Evolutionary conservation across 2,329 filamentous ascomycete genomes (phyloP).

Genomic region (Magnaporthiopsis poae): DNA sequence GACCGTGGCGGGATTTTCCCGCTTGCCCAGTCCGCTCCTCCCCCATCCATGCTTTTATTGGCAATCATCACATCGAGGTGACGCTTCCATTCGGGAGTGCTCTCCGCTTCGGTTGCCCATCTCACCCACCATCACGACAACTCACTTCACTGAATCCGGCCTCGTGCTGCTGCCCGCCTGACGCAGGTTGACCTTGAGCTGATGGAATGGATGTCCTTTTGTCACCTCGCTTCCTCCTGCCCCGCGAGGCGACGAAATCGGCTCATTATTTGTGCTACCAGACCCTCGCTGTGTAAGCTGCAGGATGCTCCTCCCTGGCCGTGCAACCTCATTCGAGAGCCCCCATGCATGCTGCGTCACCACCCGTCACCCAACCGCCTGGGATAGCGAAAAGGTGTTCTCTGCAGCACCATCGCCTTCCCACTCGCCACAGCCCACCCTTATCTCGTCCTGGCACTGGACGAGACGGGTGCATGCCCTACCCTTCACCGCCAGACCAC

Average conservation of each 20-base stretch:
- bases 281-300: background rate
- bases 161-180: background rate
- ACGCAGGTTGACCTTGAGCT: background rate
- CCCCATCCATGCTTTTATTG: background rate
- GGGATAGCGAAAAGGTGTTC: background rate
- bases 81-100: background rate
- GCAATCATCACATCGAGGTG: background rate
- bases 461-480: background rate
- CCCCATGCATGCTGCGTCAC: background rate
- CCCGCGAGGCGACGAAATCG: background rate
- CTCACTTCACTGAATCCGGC: background rate
- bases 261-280: background rate
- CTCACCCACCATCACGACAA: background rate
- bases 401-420: background rate
- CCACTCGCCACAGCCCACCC: background rate
- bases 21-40: background rate
- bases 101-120: background rate
- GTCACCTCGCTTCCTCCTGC: background rate
- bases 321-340: background rate
- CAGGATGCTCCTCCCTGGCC: background rate
- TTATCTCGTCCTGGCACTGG: background rate
- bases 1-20: background rate
- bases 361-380: background rate
- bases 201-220: background rate
- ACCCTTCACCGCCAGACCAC: background rate